Base-by-base conservation (phyloP, 441 rosid species). In the Gossypium schwendimanii region DNA sequence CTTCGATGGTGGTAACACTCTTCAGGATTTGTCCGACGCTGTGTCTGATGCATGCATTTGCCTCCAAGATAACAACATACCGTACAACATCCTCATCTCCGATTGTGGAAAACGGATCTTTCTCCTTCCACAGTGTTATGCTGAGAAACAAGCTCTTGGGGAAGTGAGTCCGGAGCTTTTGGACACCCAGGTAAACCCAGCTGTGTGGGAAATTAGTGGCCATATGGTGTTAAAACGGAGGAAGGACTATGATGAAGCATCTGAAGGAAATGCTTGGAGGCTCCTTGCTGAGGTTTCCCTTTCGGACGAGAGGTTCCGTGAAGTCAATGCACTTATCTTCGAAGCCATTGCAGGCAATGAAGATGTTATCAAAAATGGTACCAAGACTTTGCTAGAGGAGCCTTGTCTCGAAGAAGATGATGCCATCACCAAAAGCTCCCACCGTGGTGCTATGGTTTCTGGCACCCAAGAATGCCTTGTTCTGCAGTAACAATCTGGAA, bases 151-250 rank as follows among this genome's bases (percentile, higher is more conserved):
- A 87, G 99, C 97, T 45, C 89, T 91, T 10, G 99, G 99, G 60
- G 97, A 91, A 80, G 96, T 95, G 74, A 88, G 89, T 77, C 24
- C 85, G 0, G 94, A 90, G 83, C 86, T 95, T 65, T 82, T 90
- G 63, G 98, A 93, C 64, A 93, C 99, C 7, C 99, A 93, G 70
- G 99, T 95, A 81, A 95, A 95, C 79, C 99, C 99, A 63, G 99
- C 98, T 1, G 99, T 93, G 64, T 95, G 98, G 99, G 99, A 95
- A 78, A 91, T 95, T 18, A 89, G 99, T 67, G 99, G 99, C 31
- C 99, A 93, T 68, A 93, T 95, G 84, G 99, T 93, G 76, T 77
- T 95, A 47, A 93, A 95, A 89, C 89, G 96, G 86, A 95, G 80
- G 84, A 78, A 85, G 78, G 99, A 93, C 81, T 95, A 80, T 2